Evolutionary conservation across 805 yeast genomes (phyloP).

Genomic region (Kodamaea restingae): DNA sequence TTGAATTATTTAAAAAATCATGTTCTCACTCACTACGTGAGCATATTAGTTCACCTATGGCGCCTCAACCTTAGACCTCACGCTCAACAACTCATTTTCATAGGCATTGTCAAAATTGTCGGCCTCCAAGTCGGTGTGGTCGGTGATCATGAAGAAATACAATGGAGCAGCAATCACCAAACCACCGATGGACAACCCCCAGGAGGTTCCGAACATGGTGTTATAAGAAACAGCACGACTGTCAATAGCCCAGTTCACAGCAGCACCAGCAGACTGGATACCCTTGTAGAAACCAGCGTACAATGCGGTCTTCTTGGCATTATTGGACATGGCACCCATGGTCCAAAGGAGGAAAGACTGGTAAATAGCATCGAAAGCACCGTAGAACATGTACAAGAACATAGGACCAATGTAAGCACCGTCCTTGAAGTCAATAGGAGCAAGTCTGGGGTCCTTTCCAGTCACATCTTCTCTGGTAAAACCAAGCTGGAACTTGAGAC

Average conservation of each 20-base stretch:
- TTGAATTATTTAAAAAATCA: no score
- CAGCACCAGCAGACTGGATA: slow-evolving; percentile 62
- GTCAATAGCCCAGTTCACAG: slow-evolving; percentile 57
- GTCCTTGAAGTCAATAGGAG: slow-evolving; percentile 45
- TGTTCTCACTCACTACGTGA: no score
- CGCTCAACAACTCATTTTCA: slow-evolving; percentile 22
- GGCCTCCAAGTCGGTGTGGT: slow-evolving; percentile 36
- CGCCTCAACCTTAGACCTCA: slow-evolving; percentile 5
- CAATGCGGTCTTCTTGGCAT: slow-evolving; percentile 51
- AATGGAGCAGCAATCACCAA: slow-evolving; percentile 48
- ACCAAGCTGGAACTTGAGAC: slow-evolving; percentile 43
- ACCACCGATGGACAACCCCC: slow-evolving; percentile 44
- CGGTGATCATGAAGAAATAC: slow-evolving; percentile 40
- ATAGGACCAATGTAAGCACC: slow-evolving; percentile 51
- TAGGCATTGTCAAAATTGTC: slow-evolving; percentile 26
- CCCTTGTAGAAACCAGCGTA: slow-evolving; percentile 64
- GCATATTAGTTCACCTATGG: no score
- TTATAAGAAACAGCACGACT: slow-evolving; percentile 36
- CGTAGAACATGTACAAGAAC: slow-evolving; percentile 61
- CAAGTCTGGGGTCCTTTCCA: slow-evolving; percentile 11
- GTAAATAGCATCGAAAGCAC: slow-evolving; percentile 55
- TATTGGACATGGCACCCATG: slow-evolving; percentile 56
- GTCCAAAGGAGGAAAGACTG: slow-evolving; percentile 57
- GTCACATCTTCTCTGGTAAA: slow-evolving; percentile 36
- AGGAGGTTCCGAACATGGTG: slow-evolving; percentile 45